phyloP scores from a whole-genome alignment of 805 yeast genomes.

The Yamadazyma phyllophila region DNA sequence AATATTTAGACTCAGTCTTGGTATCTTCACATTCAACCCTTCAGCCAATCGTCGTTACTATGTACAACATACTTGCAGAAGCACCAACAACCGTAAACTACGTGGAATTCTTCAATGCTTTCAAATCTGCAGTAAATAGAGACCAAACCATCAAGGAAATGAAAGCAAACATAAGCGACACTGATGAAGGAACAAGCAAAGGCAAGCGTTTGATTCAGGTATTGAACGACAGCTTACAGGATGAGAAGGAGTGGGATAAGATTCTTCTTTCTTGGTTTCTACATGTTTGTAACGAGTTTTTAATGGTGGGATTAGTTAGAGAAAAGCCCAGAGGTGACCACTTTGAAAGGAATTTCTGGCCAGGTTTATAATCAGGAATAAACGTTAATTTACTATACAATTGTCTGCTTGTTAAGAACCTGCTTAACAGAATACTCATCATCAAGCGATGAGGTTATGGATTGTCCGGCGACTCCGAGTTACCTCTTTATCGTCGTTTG shows the following conservation, averaged over 20 bases:
- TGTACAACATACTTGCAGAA: slow-evolving; percentile 73
- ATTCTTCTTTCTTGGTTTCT: slow-evolving; percentile 68
- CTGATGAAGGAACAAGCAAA: background rate
- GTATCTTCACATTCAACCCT: background rate
- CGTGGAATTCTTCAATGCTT: slow-evolving; percentile 64
- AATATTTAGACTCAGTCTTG: slow-evolving; percentile 6
- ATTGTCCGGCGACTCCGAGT: too few relatives aligned
- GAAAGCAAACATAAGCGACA: slow-evolving; percentile 1
- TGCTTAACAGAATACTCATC: too few relatives aligned
- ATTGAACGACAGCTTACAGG: slow-evolving; percentile 18
- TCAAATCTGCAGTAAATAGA: slow-evolving; percentile 46
- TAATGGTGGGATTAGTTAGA: slow-evolving; percentile 64
- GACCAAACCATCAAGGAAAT: slow-evolving; percentile 21
- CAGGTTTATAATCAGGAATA: slow-evolving; percentile 38
- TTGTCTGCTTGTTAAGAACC: background rate
- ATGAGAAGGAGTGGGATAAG: slow-evolving; percentile 57
- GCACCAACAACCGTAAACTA: slow-evolving; percentile 69
- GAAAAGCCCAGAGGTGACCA: slow-evolving; percentile 62
- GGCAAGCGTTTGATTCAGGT: slow-evolving; percentile 12
- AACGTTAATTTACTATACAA: background rate
- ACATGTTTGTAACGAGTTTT: slow-evolving; percentile 69
- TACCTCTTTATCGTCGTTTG: too few relatives aligned
- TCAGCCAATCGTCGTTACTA: slow-evolving; percentile 50
- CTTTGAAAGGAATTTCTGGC: slow-evolving; percentile 72
- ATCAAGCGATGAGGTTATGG: too few relatives aligned